These are phyloP conservation scores for Fusarium dlaminii DNA, from an alignment of 2,329 filamentous ascomycete genomes.

Conservation along the genomic window DNA sequence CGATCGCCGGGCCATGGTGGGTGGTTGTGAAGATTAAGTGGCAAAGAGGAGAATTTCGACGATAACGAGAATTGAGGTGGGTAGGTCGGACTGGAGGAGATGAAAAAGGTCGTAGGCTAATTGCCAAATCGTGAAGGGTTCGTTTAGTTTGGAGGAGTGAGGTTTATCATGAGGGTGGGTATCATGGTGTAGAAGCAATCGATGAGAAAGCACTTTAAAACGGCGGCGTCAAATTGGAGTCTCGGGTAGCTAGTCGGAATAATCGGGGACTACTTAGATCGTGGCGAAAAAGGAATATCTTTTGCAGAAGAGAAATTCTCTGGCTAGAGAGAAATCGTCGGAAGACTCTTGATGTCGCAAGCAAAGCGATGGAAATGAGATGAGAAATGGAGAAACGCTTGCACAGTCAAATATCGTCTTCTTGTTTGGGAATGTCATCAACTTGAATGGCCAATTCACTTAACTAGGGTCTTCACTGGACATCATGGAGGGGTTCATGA, in stretches of 20 bases:
- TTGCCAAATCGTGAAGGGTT: neutral
- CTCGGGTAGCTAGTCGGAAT: conserved; percentile 21
- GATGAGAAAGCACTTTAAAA: conserved; percentile 59
- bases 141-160: conserved; percentile 42
- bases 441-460: neutral
- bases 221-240: conserved; percentile 48
- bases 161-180: conserved; percentile 62
- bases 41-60: conserved; percentile 24
- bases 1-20: conserved; percentile 38
- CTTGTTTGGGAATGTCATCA: neutral
- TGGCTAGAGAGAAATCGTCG: neutral
- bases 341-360: neutral
- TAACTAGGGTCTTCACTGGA: neutral
- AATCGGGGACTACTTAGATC: conserved; percentile 1
- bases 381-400: neutral
- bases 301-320: neutral
- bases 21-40: neutral
- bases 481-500: conserved; percentile 15
- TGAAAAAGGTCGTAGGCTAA: neutral
- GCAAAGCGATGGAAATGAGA: neutral
- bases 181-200: conserved; percentile 60
- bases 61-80: neutral
- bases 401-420: neutral
- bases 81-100: neutral
- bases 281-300: conserved; percentile 21